Evolutionary conservation across 805 yeast species (phyloP).

Genomic region (Tetrapisispora fleetii): DNA sequence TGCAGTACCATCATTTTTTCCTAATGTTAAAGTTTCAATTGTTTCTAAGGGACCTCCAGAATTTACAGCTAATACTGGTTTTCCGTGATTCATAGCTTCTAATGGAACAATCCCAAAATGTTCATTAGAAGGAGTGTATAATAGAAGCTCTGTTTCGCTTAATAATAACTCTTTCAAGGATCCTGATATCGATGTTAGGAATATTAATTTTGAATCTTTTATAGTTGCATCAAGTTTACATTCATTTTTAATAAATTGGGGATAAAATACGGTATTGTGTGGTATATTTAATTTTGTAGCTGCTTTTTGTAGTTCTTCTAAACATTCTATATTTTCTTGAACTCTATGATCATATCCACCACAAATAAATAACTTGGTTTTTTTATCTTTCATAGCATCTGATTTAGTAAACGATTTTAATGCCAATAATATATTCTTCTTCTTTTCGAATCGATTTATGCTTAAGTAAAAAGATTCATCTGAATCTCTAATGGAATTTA

Average conservation of each 20-base stretch:
- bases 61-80: conserved; percentile 77
- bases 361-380: conserved; percentile 54
- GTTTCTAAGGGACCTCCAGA: conserved; percentile 94
- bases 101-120: conserved; percentile 98
- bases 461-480: conserved; percentile 45
- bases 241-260: conserved; percentile 17
- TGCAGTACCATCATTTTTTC: conserved; percentile 29
- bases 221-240: conserved; percentile 15
- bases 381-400: conserved; percentile 16
- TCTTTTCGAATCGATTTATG: conserved; percentile 80
- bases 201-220: conserved; percentile 43
- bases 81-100: conserved; percentile 80
- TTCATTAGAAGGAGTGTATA: conserved; percentile 86
- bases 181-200: conserved; percentile 72
- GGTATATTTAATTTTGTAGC: conserved; percentile 38
- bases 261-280: conserved; percentile 34
- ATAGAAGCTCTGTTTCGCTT: conserved; percentile 43
- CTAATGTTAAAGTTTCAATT: conserved; percentile 24
- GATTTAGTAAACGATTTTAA: conserved; percentile 50
- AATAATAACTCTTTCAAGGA: conserved; percentile 55
- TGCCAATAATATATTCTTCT: conserved; percentile 76
- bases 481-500: conserved; percentile 9
- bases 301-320: conserved; percentile 46
- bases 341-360: conserved; percentile 87
- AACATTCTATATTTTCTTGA: conserved; percentile 62